These are phyloP conservation scores for Colletotrichum destructivum DNA, from an alignment of 2,329 filamentous ascomycete genomes.

Conservation along the genomic window DNA sequence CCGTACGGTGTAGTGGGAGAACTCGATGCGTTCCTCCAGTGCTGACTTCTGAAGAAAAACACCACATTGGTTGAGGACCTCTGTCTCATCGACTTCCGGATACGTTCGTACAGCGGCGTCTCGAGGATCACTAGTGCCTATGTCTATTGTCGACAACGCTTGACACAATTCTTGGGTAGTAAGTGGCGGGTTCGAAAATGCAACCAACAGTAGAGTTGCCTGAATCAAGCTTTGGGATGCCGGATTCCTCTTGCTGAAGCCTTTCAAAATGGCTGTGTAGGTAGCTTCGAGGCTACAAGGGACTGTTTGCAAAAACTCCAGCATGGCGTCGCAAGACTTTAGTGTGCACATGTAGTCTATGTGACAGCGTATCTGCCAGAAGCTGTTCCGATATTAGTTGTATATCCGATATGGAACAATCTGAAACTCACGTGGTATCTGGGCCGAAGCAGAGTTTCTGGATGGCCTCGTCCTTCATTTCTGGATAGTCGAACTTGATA, in stretches of 20 bases:
- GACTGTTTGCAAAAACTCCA: not conserved
- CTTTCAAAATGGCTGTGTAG: not conserved
- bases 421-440: not conserved
- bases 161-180: conserved; percentile 18
- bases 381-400: not conserved
- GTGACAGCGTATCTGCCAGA: not conserved
- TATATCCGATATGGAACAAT: accelerated
- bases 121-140: not conserved
- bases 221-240: not conserved
- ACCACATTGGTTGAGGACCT: conserved; percentile 10
- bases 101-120: not conserved
- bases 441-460: not conserved
- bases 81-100: conserved; percentile 21
- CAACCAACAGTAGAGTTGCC: not conserved
- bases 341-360: not conserved
- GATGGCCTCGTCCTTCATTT: not conserved
- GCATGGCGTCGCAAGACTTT: not conserved
- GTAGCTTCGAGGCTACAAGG: not conserved
- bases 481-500: not conserved
- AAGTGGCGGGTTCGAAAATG: not conserved
- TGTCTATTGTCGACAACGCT: conserved; percentile 8
- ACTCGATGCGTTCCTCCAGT: not conserved
- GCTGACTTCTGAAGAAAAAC: not conserved
- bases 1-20: not conserved
- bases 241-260: not conserved